These are phyloP conservation scores for Starmerella apis DNA, from an alignment of 805 yeast genomes.

Conservation along the genomic window DNA sequence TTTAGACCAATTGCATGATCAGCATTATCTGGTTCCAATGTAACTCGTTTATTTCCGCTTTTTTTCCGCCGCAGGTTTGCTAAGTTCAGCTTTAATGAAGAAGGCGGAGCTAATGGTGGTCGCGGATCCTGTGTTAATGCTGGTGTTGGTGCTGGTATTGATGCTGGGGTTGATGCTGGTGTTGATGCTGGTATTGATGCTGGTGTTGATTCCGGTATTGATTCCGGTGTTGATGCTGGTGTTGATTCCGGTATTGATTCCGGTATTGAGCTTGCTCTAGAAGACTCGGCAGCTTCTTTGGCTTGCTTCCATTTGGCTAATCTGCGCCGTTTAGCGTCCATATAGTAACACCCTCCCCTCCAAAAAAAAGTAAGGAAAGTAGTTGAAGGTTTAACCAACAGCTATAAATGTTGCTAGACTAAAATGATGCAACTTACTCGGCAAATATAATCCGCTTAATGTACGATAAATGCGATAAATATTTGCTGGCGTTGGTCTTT, in stretches of 20 bases:
- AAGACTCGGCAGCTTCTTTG: background rate
- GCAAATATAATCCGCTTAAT: background rate
- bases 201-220: too few species aligned
- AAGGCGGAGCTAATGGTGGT: background rate
- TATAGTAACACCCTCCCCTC: background rate
- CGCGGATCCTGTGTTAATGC: too few species aligned
- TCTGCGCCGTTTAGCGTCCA: constrained; percentile 1
- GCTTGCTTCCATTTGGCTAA: constrained; percentile 7
- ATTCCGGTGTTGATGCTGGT: background rate
- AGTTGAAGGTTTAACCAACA: background rate
- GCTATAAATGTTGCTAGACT: background rate
- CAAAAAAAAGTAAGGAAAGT: background rate
- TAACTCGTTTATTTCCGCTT: background rate
- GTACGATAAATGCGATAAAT: background rate
- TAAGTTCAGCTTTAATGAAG: background rate
- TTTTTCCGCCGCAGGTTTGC: background rate
- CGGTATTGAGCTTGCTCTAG: background rate
- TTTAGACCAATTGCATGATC: background rate
- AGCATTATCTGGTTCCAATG: background rate
- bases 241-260: background rate
- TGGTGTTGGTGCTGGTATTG: too few species aligned
- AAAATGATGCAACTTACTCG: background rate
- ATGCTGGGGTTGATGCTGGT: background rate
- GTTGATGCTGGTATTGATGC: too few species aligned
- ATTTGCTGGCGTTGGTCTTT: background rate